Base-by-base conservation (phyloP, 345 rosid species). In the Crucihimalaya himalaica region DNA sequence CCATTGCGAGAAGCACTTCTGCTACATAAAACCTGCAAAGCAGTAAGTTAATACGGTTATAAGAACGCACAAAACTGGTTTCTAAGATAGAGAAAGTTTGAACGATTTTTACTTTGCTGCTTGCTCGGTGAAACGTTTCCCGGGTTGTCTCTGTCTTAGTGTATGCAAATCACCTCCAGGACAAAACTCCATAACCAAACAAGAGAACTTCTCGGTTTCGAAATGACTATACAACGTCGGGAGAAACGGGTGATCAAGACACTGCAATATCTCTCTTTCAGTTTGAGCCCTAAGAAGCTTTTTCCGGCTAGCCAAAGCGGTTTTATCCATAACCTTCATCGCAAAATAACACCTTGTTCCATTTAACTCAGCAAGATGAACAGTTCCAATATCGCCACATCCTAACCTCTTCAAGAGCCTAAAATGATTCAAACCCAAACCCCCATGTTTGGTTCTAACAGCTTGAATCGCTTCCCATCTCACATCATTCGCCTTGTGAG, bases 91-190 rank as follows among this genome's bases (percentile, higher is more conserved):
- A 71, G 46, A 60, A 18, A 28, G 59, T 11, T 40, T 4, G 12
- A 14, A 40, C 5, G 9, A 21, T 0, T 57, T 85, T 63, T 86
- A 88, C 97, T 87, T 91, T 14, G 88, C 94, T 47, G 94, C 97
- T 61, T 84, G 97, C 74, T 90, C 94, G 3, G 90, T 75, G 69
- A 90, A 88, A 74, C 86, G 89, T 72, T 90, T 90, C 71, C 94
- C 97, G 0, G 94, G 87, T 54, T 90, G 97, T 78, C 85, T 85
- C 81, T 90, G 96, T 16, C 96, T 77, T 34, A 90, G 89, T 1
- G 88, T 88, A 76, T 90, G 96, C 88, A 90, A 78, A 56, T 90
- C 96, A 28, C 96, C 93, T n/a, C 96, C 96, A 39, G 96, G 96
- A 54, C 93, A 90, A 68, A 86, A 87, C 83, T 90, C 96, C 92